Conservation (phyloP, 1,139 yeast species). For the Tardiomyces blankii region DNA sequence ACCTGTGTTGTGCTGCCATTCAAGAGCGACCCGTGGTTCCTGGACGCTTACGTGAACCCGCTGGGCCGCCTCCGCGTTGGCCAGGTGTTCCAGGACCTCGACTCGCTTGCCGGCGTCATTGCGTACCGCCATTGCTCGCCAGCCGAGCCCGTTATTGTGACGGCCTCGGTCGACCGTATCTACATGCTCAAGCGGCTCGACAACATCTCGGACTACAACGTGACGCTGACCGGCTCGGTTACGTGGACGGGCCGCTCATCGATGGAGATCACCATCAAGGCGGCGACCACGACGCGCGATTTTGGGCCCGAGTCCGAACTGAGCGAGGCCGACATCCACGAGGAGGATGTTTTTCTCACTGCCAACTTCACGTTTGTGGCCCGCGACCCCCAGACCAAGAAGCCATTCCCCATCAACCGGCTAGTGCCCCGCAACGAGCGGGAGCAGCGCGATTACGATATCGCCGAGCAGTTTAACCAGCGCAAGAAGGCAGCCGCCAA, state of each 20-base stretch:
- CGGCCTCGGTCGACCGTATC: constrained; percentile 89
- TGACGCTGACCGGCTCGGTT: constrained; percentile 75
- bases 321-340: constrained; percentile 31
- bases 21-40: constrained; percentile 69
- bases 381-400: constrained; percentile 80
- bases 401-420: constrained; percentile 74
- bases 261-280: constrained; percentile 89
- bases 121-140: constrained; percentile 80
- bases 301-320: constrained; percentile 22
- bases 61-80: constrained; percentile 85
- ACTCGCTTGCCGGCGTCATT: constrained; percentile 77
- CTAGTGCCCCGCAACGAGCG: constrained; percentile 60
- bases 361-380: constrained; percentile 96
- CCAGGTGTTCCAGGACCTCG: constrained; percentile 79
- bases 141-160: constrained; percentile 79
- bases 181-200: constrained; percentile 81
- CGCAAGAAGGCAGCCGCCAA: constrained; percentile 71
- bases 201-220: constrained; percentile 62
- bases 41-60: constrained; percentile 82
- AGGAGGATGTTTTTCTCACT: constrained; percentile 52
- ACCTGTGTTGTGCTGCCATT: constrained; percentile 67
- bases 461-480: constrained; percentile 85
- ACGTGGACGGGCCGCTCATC: constrained; percentile 93
- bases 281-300: constrained; percentile 57
- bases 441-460: constrained; percentile 74